These are phyloP conservation scores for Inga leiocalycina DNA, from an alignment of 306 rosid species.

Conservation along the genomic window DNA sequence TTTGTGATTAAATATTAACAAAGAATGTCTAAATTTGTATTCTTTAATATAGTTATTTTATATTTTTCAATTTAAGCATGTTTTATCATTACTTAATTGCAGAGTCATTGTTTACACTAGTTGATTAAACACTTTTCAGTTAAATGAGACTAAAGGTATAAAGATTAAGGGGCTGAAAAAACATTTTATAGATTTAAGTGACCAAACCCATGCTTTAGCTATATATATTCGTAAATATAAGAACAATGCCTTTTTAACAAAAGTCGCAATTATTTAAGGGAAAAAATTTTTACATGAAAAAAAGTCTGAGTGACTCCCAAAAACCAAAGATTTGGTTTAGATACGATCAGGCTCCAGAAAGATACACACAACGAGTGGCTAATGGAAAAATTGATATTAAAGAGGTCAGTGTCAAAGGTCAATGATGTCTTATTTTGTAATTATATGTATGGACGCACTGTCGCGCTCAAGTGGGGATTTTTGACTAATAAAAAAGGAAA, in stretches of 20 bases:
- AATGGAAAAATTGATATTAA: background rate
- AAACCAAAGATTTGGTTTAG: constrained; percentile 25
- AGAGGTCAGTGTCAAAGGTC: constrained; percentile 17
- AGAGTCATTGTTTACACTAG: no score
- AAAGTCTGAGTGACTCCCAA: background rate
- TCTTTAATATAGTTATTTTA: no score
- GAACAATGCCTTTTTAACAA: background rate
- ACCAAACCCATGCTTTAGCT: no score
- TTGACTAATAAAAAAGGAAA: background rate
- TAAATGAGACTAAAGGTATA: no score
- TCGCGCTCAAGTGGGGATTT: constrained; percentile 2
- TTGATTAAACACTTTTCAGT: no score
- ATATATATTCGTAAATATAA: background rate
- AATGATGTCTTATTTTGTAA: background rate
- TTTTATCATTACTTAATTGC: no score
- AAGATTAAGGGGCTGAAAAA: no score
- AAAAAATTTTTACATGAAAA: background rate
- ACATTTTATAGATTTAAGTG: no score
- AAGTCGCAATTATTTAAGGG: background rate
- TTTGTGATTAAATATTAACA: no score
- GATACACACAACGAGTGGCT: constrained; percentile 1
- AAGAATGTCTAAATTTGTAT: no score
- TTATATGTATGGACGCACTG: background rate
- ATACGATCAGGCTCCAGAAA: constrained; percentile 18
- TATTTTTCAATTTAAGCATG: no score